A percentile compares a stretch with the other conserved stretches of the same genome.
Evolutionary conservation across 202 grass and related monocot species (phyloP).

Genomic region (Eragrostis tef): DNA sequence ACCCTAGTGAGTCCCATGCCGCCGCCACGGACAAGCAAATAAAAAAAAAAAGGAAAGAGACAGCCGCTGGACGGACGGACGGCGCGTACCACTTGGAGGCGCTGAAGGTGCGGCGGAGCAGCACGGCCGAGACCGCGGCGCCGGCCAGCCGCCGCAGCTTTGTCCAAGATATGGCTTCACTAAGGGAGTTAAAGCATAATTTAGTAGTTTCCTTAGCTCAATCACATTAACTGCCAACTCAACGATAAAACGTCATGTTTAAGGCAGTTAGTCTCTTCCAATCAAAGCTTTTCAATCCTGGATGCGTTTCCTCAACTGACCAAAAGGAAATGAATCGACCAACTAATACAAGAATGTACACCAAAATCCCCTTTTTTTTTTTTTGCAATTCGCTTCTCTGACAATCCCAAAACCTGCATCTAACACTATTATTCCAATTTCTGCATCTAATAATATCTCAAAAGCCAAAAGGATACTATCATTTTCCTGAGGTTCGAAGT

Average conservation of each 20-base stretch:
- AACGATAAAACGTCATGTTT: slow-evolving; percentile 7
- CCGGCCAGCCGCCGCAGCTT: too few species aligned
- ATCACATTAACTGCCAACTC: not conserved
- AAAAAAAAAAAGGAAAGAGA: not conserved
- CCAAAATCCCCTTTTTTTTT: slow-evolving; percentile 1
- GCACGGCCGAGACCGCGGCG: too few species aligned
- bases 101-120: slow-evolving; percentile 76
- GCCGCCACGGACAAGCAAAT: not conserved
- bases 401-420: not conserved
- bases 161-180: not conserved
- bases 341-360: not conserved
- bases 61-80: too few species aligned
- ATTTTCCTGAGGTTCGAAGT: not conserved
- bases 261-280: not conserved
- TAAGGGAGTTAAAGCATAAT: slow-evolving; percentile 10
- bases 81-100: slow-evolving; percentile 75
- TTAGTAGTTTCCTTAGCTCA: slow-evolving; percentile 2
- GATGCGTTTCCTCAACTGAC: not conserved
- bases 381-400: not conserved
- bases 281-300: not conserved
- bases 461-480: not conserved
- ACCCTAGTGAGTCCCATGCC: not conserved
- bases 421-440: not conserved
- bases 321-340: not conserved
- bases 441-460: not conserved